Evolutionary conservation across 768 basidiomycete genomes (phyloP).

Genomic region (Plicaturopsis crispa): DNA sequence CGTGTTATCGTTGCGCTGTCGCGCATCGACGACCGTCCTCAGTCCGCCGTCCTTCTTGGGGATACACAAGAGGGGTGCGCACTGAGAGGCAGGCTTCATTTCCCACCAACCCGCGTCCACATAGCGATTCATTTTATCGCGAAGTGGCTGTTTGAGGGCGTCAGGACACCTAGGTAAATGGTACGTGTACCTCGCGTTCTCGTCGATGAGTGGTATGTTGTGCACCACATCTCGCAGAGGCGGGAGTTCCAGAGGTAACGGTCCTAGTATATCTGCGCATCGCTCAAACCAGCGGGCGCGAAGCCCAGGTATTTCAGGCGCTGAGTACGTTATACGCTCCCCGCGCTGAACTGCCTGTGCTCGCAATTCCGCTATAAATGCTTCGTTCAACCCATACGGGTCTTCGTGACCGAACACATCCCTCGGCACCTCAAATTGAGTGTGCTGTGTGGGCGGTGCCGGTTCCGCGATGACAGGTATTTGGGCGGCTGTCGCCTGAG

Average conservation of each 20-base stretch:
- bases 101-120: slow-evolving; percentile 8
- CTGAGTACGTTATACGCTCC: slow-evolving; percentile 1
- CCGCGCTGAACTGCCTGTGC: neutral
- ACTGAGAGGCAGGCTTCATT: slow-evolving; percentile 11
- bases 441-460: too few species aligned
- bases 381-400: neutral
- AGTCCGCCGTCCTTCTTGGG: slow-evolving; percentile 17
- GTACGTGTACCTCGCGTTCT: neutral
- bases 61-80: slow-evolving; percentile 27
- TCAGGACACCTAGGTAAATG: neutral
- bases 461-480: too few species aligned
- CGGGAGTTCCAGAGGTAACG: neutral
- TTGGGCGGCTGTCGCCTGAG: too few species aligned
- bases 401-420: neutral
- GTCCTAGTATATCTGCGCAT: slow-evolving; percentile 1
- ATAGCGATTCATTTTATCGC: slow-evolving; percentile 8
- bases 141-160: slow-evolving; percentile 15
- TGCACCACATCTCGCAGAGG: slow-evolving; percentile 4
- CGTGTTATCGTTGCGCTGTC: slow-evolving; percentile 21
- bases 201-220: slow-evolving; percentile 4
- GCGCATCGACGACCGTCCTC: slow-evolving; percentile 17
- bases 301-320: neutral
- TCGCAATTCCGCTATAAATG: neutral
- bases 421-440: too few species aligned
- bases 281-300: neutral